These are phyloP conservation scores for Exophiala viscosa DNA, from an alignment of 2,329 filamentous ascomycete species.

Conservation along the genomic window DNA sequence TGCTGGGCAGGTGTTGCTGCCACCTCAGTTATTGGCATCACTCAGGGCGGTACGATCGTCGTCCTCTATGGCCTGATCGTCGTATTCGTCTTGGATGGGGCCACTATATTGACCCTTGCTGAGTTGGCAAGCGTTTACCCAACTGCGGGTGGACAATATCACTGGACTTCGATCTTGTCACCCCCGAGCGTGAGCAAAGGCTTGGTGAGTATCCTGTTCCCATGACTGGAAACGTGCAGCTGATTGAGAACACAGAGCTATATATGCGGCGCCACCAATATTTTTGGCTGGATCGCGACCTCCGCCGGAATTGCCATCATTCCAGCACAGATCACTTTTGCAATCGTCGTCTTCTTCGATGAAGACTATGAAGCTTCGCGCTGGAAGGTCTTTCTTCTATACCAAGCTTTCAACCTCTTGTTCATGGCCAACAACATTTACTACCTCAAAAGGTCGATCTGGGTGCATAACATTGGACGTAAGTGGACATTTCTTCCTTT, in stretches of 20 bases:
- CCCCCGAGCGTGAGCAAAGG: slow-evolving; percentile 1
- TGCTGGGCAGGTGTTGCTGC: slow-evolving; percentile 29
- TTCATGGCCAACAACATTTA: slow-evolving; percentile 28
- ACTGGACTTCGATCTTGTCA: slow-evolving; percentile 15
- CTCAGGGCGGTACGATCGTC: slow-evolving; percentile 27
- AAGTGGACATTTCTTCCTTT: neutral
- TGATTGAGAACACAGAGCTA: slow-evolving; percentile 11
- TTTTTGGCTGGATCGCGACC: slow-evolving; percentile 39
- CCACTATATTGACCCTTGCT: slow-evolving; percentile 33
- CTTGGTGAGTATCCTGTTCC: neutral
- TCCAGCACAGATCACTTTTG: slow-evolving; percentile 34
- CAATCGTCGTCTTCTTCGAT: slow-evolving; percentile 31
- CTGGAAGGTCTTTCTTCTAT: slow-evolving; percentile 41
- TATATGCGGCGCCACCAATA: slow-evolving; percentile 21
- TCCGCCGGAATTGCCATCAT: slow-evolving; percentile 38
- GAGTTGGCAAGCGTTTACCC: slow-evolving; percentile 38
- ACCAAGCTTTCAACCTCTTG: slow-evolving; percentile 34
- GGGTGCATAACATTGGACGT: slow-evolving; percentile 8
- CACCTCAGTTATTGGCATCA: slow-evolving; percentile 26
- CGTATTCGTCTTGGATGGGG: slow-evolving; percentile 28
- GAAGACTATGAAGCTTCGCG: slow-evolving; percentile 31
- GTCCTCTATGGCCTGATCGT: slow-evolving; percentile 34
- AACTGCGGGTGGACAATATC: slow-evolving; percentile 37
- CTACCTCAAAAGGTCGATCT: slow-evolving; percentile 9
- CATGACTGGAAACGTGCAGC: too few species aligned